Conservation (phyloP, 1,284 basidiomycete genomes). For the Sanghuangporus baumii region DNA sequence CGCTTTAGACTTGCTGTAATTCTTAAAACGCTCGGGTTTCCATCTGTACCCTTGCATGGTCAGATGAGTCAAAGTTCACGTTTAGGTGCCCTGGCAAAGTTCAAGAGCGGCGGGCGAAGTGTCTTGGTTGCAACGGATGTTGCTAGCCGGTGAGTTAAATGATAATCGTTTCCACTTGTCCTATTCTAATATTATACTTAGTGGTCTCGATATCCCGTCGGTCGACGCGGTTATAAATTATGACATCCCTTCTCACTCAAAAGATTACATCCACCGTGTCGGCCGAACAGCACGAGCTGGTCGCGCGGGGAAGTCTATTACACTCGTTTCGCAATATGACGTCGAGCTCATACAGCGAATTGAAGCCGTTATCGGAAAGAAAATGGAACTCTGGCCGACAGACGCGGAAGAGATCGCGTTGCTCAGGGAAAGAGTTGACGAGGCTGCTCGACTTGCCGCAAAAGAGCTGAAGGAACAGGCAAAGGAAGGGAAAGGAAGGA, state of each 20-base stretch:
- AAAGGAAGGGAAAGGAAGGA: slow-evolving; percentile 44
- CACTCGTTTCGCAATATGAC: slow-evolving; percentile 97
- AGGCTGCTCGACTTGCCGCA: slow-evolving; percentile 81
- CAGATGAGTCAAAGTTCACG: slow-evolving; percentile 93
- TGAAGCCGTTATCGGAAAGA: slow-evolving; percentile 87
- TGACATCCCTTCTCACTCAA: slow-evolving; percentile 96
- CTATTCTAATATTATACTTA: slow-evolving; percentile 26
- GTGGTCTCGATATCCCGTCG: slow-evolving; percentile 93
- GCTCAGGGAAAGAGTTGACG: slow-evolving; percentile 84
- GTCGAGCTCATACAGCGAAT: slow-evolving; percentile 96
- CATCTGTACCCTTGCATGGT: slow-evolving; percentile 94
- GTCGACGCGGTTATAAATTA: slow-evolving; percentile 99
- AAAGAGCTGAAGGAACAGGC: slow-evolving; percentile 72
- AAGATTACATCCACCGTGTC: slow-evolving; percentile 99
- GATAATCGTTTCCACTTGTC: slow-evolving; percentile 4
- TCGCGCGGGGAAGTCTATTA: slow-evolving; percentile 91
- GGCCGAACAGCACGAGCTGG: slow-evolving; percentile 97
- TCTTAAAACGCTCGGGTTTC: slow-evolving; percentile 87
- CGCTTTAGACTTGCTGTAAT: slow-evolving; percentile 75
- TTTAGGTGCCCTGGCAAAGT: slow-evolving; percentile 92
- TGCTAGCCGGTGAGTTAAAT: slow-evolving; percentile 70
- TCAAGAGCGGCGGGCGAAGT: slow-evolving; percentile 90
- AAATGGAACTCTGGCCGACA: slow-evolving; percentile 87
- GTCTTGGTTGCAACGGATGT: slow-evolving; percentile 96
- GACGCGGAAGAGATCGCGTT: slow-evolving; percentile 90